Evolutionary conservation across 2,329 filamentous ascomycete genomes (phyloP).

Genomic region (Periglandula ipomoeae): DNA sequence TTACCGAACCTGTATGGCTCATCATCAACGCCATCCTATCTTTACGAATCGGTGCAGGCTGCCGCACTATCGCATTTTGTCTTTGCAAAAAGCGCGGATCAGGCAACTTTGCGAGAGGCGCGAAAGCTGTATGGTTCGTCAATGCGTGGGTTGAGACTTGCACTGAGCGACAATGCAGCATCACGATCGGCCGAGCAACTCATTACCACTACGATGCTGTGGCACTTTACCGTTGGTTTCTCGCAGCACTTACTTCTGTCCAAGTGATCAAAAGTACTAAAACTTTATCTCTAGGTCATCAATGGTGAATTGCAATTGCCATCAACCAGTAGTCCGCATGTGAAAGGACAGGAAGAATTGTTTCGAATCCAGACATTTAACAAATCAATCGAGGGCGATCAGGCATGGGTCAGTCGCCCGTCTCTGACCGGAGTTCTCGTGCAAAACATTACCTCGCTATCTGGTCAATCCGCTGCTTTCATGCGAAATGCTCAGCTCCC

Average conservation of each 20-base stretch:
- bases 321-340: neutral
- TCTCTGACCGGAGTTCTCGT: neutral
- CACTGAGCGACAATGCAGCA: neutral
- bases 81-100: neutral
- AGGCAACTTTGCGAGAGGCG: neutral
- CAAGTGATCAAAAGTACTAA: too few relatives aligned
- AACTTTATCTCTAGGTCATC: too few relatives aligned
- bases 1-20: neutral
- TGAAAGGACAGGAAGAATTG: neutral
- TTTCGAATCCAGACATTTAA: neutral
- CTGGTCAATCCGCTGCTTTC: neutral
- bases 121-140: neutral
- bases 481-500: neutral
- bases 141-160: neutral
- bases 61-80: neutral
- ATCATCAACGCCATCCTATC: neutral
- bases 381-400: neutral
- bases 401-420: neutral
- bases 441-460: neutral
- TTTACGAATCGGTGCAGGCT: neutral
- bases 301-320: neutral
- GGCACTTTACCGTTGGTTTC: neutral
- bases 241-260: too few relatives aligned
- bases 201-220: neutral
- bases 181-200: neutral